A percentile compares a stretch with the other conserved stretches of the same genome.
These are phyloP conservation scores for Heliocybe sulcata DNA, from an alignment of 1,284 basidiomycete species.

Conservation along the genomic window DNA sequence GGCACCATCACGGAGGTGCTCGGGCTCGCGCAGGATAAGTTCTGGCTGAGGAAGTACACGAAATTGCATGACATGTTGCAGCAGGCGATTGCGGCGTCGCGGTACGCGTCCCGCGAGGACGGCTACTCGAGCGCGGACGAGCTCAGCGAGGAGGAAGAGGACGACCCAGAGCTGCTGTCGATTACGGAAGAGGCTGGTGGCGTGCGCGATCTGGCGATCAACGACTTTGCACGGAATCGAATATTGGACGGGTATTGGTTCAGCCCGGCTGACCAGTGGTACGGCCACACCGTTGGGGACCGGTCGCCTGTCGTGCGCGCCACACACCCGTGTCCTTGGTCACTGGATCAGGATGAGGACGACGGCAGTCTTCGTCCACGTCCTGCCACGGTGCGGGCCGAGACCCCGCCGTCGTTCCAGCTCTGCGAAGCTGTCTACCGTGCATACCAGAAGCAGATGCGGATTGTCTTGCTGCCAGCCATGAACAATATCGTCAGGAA, in stretches of 20 bases:
- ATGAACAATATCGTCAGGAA: slow-evolving; percentile 62
- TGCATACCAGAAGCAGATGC: slow-evolving; percentile 48
- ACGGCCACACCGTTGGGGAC: slow-evolving; percentile 31
- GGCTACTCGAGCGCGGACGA: slow-evolving; percentile 31
- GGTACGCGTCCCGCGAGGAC: slow-evolving; percentile 29
- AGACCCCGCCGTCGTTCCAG: slow-evolving; percentile 44
- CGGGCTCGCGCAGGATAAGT: slow-evolving; percentile 52
- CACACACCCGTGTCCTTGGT: slow-evolving; percentile 64
- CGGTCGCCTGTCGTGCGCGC: slow-evolving; percentile 37
- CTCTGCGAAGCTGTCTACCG: slow-evolving; percentile 54
- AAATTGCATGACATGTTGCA: slow-evolving; percentile 57
- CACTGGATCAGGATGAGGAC: slow-evolving; percentile 22
- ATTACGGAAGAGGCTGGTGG: slow-evolving; percentile 52
- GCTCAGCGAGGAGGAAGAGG: slow-evolving; percentile 46
- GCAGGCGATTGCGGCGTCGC: slow-evolving; percentile 56
- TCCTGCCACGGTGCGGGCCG: slow-evolving; percentile 31
- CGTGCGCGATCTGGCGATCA: slow-evolving; percentile 56
- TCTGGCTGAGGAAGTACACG: slow-evolving; percentile 59
- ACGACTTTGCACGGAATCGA: slow-evolving; percentile 64
- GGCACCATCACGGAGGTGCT: slow-evolving; percentile 62
- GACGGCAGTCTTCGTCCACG: slow-evolving; percentile 39
- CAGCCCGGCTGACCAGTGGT: slow-evolving; percentile 64
- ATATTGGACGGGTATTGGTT: slow-evolving; percentile 71
- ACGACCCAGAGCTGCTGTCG: slow-evolving; percentile 51
- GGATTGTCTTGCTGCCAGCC: slow-evolving; percentile 48